Base-by-base conservation (phyloP, 257 asterid species). In the Coffea eugenioides region DNA sequence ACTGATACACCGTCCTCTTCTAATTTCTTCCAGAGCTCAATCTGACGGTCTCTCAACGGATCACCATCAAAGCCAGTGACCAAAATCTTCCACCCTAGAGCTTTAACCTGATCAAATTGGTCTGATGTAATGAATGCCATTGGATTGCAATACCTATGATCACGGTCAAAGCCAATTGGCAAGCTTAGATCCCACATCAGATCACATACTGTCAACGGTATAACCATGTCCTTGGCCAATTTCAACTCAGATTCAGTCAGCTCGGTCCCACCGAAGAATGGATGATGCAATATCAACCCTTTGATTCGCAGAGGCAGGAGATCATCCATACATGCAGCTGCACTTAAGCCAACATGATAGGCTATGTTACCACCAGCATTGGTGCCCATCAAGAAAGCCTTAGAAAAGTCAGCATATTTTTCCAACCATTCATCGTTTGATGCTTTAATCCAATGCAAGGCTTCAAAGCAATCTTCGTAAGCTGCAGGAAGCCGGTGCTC, bases 301-400 rank as follows among this genome's bases (percentile, higher is more conserved):
- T 43, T 81, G 80, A 91, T 85, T 80, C 78, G 57, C 13, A 88
- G 23, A 23, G 93, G 90, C 69, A 9, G 12, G 13, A 82, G 80
- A 15, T 76, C 62, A 2, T 77, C 88, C 15, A 25, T 73, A 6
- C 62, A 12, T n/a, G 71, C 72, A 31, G 86, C 72, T 3, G 79
- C 88, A 6, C 88, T 88, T 9, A 86, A n/a, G 3, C 88, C 92
- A 7, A 78, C 81, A 6, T 88, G 88, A 82, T 86, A 83, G 34
- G 83, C 86, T n/a, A 90, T 77, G 80, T 87, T 88, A 2, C 84
- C 92, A 23, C 93, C 96, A 4, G 93, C 86, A 61, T 92, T 90
- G 23, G 79, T 70, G 11, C 95, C 93, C 85, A 89, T 76, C 16
- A 87, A 75, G 80, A 80, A 89, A 36, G 88, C 71, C 7, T 39